These are phyloP conservation scores for Blastomyces emzantsi DNA, from an alignment of 2,329 filamentous ascomycete species.

Conservation along the genomic window DNA sequence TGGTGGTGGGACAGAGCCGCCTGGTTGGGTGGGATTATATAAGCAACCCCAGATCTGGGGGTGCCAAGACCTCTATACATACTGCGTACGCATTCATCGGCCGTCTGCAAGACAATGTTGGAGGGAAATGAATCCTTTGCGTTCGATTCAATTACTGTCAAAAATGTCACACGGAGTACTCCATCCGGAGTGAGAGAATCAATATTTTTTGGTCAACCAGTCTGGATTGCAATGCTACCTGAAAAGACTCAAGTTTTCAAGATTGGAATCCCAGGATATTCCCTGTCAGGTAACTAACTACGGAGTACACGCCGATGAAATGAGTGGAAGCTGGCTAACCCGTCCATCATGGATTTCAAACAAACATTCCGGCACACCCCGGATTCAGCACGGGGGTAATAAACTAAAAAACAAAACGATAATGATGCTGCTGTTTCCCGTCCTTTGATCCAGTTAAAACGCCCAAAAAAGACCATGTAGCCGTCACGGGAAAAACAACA, in stretches of 20 bases:
- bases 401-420: not conserved
- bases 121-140: no score
- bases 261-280: not conserved
- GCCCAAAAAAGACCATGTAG: not conserved
- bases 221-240: not conserved
- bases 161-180: not conserved
- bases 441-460: not conserved
- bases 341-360: not conserved
- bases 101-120: no score
- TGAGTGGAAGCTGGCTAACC: not conserved
- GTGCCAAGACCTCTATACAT: not conserved
- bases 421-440: not conserved
- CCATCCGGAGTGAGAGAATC: not conserved
- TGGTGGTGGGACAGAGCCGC: no score
- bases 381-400: not conserved
- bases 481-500: not conserved
- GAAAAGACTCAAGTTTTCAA: not conserved
- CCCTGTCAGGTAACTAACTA: not conserved
- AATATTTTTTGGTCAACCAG: not conserved
- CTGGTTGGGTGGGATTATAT: not conserved
- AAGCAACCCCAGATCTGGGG: not conserved
- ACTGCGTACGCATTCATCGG: no score
- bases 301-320: not conserved
- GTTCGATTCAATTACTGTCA: not conserved
- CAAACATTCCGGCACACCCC: not conserved